Conservation (phyloP, 192 early-diverging fungal species). For the Diversispora epigaea region DNA sequence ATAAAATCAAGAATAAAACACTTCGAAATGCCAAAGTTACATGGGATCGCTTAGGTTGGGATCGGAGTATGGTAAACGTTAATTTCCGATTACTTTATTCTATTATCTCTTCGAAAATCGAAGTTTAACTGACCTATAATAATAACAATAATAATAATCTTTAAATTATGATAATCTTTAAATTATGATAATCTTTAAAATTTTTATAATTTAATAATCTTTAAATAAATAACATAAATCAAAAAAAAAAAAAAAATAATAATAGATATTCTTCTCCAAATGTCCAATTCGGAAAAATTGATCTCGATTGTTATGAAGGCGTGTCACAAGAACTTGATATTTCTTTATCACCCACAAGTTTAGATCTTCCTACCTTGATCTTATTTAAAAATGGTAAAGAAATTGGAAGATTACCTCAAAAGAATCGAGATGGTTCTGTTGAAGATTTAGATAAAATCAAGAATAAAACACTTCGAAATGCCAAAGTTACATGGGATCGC, state of each 20-base stretch:
- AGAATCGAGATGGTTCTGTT: slow-evolving; percentile 36
- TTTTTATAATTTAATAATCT: too few relatives aligned
- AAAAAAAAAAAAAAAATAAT: too few relatives aligned
- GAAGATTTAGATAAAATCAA: slow-evolving; percentile 36
- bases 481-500: slow-evolving; percentile 37
- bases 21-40: slow-evolving; percentile 37
- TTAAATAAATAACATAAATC: background rate
- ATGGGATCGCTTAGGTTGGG: slow-evolving; percentile 42
- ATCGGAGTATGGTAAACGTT: slow-evolving; percentile 24
- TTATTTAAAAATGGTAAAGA: slow-evolving; percentile 53
- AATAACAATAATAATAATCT: too few relatives aligned
- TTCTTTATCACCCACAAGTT: slow-evolving; percentile 47
- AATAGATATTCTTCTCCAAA: slow-evolving; percentile 37
- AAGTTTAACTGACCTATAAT: too few relatives aligned
- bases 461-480: slow-evolving; percentile 36
- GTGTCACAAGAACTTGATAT: slow-evolving; percentile 50
- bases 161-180: too few relatives aligned
- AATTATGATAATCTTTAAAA: too few relatives aligned
- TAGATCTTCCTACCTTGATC: slow-evolving; percentile 55
- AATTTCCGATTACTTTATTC: background rate
- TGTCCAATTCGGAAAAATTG: slow-evolving; percentile 51
- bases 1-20: slow-evolving; percentile 29
- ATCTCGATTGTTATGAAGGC: slow-evolving; percentile 46
- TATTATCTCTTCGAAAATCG: background rate
- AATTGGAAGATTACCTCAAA: slow-evolving; percentile 45